These are phyloP conservation scores for Pseudomassariella vexata DNA, from an alignment of 2,329 filamentous ascomycete species.

Conservation along the genomic window DNA sequence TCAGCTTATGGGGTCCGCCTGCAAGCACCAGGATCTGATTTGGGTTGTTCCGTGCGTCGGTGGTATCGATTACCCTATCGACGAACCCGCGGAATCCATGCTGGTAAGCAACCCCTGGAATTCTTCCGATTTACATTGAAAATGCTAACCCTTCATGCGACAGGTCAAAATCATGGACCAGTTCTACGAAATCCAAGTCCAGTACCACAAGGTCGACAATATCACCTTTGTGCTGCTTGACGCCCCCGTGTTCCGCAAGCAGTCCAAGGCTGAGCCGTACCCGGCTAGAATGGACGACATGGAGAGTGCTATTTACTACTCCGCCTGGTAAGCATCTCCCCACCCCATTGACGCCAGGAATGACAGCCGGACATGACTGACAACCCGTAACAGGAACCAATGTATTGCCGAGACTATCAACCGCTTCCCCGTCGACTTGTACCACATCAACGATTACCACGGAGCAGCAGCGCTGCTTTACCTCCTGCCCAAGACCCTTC, in stretches of 20 bases:
- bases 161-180: slow-evolving; percentile 58
- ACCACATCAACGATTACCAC: slow-evolving; percentile 63
- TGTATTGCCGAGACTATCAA: slow-evolving; percentile 60
- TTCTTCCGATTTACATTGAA: no score
- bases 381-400: no score
- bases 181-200: slow-evolving; percentile 55
- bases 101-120: slow-evolving; percentile 52
- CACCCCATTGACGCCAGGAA: no score
- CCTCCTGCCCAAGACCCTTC: slow-evolving; percentile 55
- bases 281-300: slow-evolving; percentile 67
- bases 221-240: slow-evolving; percentile 65
- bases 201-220: slow-evolving; percentile 58
- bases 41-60: slow-evolving; percentile 59
- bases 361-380: no score
- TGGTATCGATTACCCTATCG: slow-evolving; percentile 57
- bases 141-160: no score
- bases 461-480: slow-evolving; percentile 59
- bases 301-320: slow-evolving; percentile 63
- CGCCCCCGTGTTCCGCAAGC: slow-evolving; percentile 59
- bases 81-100: slow-evolving; percentile 55
- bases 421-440: slow-evolving; percentile 58
- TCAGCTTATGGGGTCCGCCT: slow-evolving; percentile 62
- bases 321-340: no score
- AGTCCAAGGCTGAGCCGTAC: slow-evolving; percentile 58
- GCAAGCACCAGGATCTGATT: slow-evolving; percentile 59